A percentile compares a stretch with the other conserved stretches of the same genome.
Evolutionary conservation across 495 filamentous ascomycete genomes (phyloP).

Genomic region (Tuber aestivum): DNA sequence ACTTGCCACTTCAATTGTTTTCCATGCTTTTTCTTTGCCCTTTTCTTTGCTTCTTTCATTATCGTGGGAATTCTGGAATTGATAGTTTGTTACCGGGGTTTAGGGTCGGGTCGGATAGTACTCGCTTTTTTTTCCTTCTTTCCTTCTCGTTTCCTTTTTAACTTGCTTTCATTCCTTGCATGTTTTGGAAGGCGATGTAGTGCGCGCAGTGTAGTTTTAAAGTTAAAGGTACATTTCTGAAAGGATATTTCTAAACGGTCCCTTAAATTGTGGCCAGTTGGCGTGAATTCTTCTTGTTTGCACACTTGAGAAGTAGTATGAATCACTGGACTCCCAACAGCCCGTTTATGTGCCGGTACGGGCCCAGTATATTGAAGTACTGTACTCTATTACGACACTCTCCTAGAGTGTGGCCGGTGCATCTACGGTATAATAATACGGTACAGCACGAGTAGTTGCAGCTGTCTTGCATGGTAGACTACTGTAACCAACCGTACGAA

Average conservation of each 20-base stretch:
- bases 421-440: background rate
- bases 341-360: background rate
- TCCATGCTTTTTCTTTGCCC: background rate
- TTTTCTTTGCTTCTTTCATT: background rate
- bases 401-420: background rate
- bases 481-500: background rate
- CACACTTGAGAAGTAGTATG: background rate
- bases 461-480: background rate
- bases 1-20: constrained; percentile 10
- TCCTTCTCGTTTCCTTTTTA: background rate
- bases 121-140: background rate
- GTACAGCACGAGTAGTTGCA: background rate
- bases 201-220: background rate
- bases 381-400: background rate
- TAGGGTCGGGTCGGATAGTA: background rate
- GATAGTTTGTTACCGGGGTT: constrained; percentile 2
- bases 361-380: background rate
- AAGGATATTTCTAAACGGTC: background rate
- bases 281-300: background rate
- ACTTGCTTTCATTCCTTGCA: background rate
- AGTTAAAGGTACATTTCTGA: background rate
- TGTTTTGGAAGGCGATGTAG: background rate
- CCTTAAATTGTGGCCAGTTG: background rate
- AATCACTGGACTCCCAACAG: background rate
- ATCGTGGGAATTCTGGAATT: constrained; percentile 9